Evolutionary conservation across 1,139 yeast species (phyloP).

Genomic region (Blastobotrys indianensis): DNA sequence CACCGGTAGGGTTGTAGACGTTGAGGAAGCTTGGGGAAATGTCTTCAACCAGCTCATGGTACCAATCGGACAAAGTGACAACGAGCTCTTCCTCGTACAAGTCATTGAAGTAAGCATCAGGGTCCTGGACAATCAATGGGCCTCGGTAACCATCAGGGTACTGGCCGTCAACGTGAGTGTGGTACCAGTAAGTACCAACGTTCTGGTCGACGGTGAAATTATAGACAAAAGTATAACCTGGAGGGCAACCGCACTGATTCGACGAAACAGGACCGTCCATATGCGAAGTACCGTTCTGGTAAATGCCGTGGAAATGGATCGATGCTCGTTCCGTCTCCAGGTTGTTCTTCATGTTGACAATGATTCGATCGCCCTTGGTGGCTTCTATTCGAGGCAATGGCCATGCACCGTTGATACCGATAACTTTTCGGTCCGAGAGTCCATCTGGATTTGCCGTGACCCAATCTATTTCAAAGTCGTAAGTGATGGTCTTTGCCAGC

Average conservation of each 20-base stretch:
- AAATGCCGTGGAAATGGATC: constrained; percentile 88
- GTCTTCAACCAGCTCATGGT: constrained; percentile 55
- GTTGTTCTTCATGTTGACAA: constrained; percentile 63
- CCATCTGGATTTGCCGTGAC: constrained; percentile 76
- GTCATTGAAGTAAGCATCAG: constrained; percentile 44
- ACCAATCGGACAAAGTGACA: constrained; percentile 77
- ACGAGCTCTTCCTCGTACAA: constrained; percentile 70
- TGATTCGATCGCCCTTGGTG: constrained; percentile 68
- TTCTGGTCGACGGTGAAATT: constrained; percentile 83
- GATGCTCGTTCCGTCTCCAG: constrained; percentile 58
- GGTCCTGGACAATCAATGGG: constrained; percentile 61
- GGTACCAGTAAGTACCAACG: constrained; percentile 88
- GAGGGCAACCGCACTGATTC: constrained; percentile 82
- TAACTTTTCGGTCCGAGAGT: constrained; percentile 51
- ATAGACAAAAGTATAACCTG: constrained; percentile 60
- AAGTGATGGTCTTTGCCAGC: constrained; percentile 54
- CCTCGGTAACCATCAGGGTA: constrained; percentile 93
- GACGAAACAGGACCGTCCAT: constrained; percentile 90
- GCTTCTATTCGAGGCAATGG: constrained; percentile 79
- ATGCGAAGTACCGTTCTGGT: constrained; percentile 63
- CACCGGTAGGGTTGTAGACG: constrained; percentile 87
- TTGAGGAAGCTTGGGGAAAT: constrained; percentile 52
- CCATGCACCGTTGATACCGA: constrained; percentile 77
- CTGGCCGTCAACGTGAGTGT: constrained; percentile 79
- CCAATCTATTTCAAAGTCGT: constrained; percentile 72